phyloP scores from a whole-genome alignment of 2,329 filamentous ascomycete species.

The Pleomassaria siparia region DNA sequence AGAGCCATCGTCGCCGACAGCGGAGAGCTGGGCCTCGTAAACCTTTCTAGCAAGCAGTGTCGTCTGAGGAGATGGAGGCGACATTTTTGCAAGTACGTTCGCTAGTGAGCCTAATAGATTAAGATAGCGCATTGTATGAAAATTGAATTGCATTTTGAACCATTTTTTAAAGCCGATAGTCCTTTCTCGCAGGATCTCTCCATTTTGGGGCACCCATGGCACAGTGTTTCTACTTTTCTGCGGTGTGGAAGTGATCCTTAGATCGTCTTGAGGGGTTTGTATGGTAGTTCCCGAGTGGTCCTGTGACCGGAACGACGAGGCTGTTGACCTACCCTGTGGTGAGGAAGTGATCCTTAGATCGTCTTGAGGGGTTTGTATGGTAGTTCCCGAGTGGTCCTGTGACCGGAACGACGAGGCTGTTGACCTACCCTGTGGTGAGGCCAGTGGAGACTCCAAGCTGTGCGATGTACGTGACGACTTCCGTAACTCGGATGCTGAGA shows the following conservation, averaged over 20 bases:
- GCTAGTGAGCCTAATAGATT: background rate
- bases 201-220: no score
- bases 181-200: background rate
- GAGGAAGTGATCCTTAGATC: no score
- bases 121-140: background rate
- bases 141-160: background rate
- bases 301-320: background rate
- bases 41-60: background rate
- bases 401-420: background rate
- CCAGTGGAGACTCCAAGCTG: background rate
- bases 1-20: background rate
- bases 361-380: no score
- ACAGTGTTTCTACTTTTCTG: no score
- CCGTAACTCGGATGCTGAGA: no score
- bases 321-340: background rate
- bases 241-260: background rate
- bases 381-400: background rate
- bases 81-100: background rate
- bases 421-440: background rate
- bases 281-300: background rate
- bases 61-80: background rate
- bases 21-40: background rate
- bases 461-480: background rate
- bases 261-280: background rate
- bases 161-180: background rate